phyloP scores from a whole-genome alignment of 768 basidiomycete genomes.

The Amanita brunnescens region DNA sequence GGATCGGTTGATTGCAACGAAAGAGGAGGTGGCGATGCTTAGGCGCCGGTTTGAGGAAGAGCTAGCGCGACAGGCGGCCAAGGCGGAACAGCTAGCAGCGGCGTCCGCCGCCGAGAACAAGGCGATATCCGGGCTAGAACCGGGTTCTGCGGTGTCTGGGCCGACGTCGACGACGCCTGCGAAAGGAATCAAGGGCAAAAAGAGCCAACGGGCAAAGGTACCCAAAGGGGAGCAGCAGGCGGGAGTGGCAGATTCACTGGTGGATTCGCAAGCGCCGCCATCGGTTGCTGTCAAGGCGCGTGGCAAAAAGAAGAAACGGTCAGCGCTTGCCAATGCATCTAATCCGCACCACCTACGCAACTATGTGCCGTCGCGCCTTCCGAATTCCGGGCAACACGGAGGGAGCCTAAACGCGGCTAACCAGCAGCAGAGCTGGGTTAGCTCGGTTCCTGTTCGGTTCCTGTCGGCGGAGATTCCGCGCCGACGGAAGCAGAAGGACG shows the following conservation, averaged over 20 bases:
- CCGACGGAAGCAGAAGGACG: constrained; percentile 18
- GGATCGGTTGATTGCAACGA: constrained; percentile 59
- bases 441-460: constrained; percentile 57
- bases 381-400: constrained; percentile 16
- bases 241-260: neutral
- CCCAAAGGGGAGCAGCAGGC: neutral
- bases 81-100: constrained; percentile 46
- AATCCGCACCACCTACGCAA: constrained; percentile 95
- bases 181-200: neutral
- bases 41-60: constrained; percentile 67
- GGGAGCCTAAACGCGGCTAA: constrained; percentile 20
- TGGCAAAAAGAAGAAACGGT: constrained; percentile 89
- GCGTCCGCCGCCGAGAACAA: constrained; percentile 10
- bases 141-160: neutral
- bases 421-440: constrained; percentile 37
- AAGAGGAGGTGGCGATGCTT: constrained; percentile 57
- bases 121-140: neutral
- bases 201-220: neutral
- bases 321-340: constrained; percentile 82
- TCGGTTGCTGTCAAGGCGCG: neutral
- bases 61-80: constrained; percentile 60
- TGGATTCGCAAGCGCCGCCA: neutral
- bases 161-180: neutral
- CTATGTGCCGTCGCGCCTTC: constrained; percentile 81
- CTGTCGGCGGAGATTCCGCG: constrained; percentile 60